A percentile compares a stretch with the other conserved stretches of the same genome.
Evolutionary conservation across 805 yeast species (phyloP).

Genomic region (Torulaspora gathmanii): DNA sequence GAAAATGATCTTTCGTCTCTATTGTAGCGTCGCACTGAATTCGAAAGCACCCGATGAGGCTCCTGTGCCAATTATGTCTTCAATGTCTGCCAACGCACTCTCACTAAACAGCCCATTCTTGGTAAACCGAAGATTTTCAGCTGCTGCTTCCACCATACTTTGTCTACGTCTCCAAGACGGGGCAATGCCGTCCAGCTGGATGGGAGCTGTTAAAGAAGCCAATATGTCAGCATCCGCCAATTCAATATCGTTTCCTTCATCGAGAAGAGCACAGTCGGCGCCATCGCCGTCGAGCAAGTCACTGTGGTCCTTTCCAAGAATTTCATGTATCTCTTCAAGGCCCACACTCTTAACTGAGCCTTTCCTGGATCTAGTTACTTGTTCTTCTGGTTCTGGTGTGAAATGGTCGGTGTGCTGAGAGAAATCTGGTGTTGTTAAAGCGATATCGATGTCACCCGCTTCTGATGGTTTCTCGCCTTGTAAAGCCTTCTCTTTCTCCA

Average conservation of each 20-base stretch:
- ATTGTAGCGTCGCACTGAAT: conserved; percentile 29
- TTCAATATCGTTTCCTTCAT: conserved; percentile 12
- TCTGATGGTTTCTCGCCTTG: conserved; percentile 3
- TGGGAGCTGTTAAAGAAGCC: conserved; percentile 36
- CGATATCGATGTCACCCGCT: conserved; percentile 1
- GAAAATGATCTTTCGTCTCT: not conserved
- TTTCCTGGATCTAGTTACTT: conserved; percentile 15
- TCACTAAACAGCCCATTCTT: conserved; percentile 75
- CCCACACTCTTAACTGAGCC: conserved; percentile 31
- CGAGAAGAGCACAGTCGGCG: conserved; percentile 8
- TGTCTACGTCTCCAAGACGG: conserved; percentile 50
- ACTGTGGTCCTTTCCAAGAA: conserved; percentile 27
- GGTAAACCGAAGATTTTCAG: conserved; percentile 70
- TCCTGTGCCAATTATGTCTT: conserved; percentile 42
- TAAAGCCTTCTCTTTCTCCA: conserved; percentile 23
- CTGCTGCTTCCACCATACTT: conserved; percentile 67
- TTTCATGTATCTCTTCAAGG: conserved; percentile 31
- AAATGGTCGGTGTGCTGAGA: conserved; percentile 2
- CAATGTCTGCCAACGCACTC: conserved; percentile 67
- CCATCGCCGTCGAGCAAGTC: conserved; percentile 19
- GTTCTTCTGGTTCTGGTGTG: conserved; percentile 3
- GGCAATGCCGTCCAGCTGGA: conserved; percentile 25
- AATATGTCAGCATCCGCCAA: conserved; percentile 31
- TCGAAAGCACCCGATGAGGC: conserved; percentile 21
- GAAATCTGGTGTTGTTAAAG: conserved; percentile 2